Conservation (phyloP, 257 asterid species). For the Leonotis leonurus region DNA sequence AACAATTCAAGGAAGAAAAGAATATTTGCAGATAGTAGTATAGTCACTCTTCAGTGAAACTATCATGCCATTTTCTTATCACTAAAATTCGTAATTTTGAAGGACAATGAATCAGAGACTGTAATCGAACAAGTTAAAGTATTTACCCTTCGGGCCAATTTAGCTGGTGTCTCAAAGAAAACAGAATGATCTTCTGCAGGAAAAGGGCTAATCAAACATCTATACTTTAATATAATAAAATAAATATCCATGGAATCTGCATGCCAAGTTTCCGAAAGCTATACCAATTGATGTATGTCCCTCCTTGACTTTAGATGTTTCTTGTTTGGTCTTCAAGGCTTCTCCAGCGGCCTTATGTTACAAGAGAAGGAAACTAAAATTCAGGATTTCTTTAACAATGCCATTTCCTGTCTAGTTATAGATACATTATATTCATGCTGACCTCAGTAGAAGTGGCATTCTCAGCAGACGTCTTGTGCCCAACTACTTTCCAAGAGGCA, state of each 20-base stretch:
- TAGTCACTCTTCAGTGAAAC: background rate
- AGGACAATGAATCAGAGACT: background rate
- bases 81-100: background rate
- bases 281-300: slow-evolving; percentile 46
- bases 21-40: background rate
- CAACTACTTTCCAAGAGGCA: slow-evolving; percentile 65
- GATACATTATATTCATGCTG: slow-evolving; percentile 17
- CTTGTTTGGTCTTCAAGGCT: slow-evolving; percentile 36
- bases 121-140: background rate
- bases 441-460: slow-evolving; percentile 47
- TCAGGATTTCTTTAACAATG: slow-evolving; percentile 17
- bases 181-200: slow-evolving; percentile 56
- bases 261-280: background rate
- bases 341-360: slow-evolving; percentile 34
- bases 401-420: slow-evolving; percentile 8
- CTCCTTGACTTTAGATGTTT: slow-evolving; percentile 35
- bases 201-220: slow-evolving; percentile 13
- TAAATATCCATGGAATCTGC: slow-evolving; percentile 4
- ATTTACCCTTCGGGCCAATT: slow-evolving; percentile 71
- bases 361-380: slow-evolving; percentile 12
- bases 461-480: slow-evolving; percentile 30
- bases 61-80: slow-evolving; percentile 1
- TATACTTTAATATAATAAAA: slow-evolving; percentile 4
- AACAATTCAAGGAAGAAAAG: background rate
- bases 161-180: slow-evolving; percentile 48